These are phyloP conservation scores for Beauveria sp. DNA, from an alignment of 2,329 filamentous ascomycete species.

Conservation along the genomic window DNA sequence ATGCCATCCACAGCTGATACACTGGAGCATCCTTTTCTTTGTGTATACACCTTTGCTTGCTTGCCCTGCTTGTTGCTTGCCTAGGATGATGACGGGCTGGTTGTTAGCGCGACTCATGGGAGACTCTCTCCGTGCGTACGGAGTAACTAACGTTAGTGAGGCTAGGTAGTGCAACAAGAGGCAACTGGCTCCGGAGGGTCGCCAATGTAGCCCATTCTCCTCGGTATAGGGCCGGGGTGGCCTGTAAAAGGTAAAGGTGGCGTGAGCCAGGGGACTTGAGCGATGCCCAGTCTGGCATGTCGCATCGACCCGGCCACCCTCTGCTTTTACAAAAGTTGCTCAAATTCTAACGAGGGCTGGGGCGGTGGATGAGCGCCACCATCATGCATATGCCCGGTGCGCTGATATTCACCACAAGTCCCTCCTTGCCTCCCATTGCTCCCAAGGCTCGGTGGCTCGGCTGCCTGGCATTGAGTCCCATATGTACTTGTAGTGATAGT, in stretches of 20 bases:
- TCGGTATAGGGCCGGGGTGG: constrained; percentile 5
- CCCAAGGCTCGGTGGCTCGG: neutral
- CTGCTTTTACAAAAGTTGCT: too few relatives aligned
- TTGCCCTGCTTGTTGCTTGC: too few relatives aligned
- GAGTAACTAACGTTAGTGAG: too few relatives aligned
- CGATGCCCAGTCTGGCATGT: constrained; percentile 10
- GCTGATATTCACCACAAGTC: neutral
- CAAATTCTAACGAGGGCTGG: neutral
- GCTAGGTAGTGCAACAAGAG: too few relatives aligned
- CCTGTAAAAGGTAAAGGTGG: neutral
- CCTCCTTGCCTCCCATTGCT: too few relatives aligned
- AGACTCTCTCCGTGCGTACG: neutral
- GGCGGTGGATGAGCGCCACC: constrained; percentile 8
- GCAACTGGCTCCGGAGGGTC: too few relatives aligned
- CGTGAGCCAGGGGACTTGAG: constrained; percentile 1
- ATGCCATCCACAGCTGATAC: too few relatives aligned
- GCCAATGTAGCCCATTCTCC: neutral
- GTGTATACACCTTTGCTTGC: neutral
- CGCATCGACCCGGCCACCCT: constrained; percentile 2
- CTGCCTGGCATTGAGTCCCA: neutral
- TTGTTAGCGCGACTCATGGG: constrained; percentile 1
- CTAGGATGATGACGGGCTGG: neutral
- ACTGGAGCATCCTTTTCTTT: neutral
- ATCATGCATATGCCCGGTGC: constrained; percentile 6
- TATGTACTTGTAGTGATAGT: neutral